Evolutionary conservation across 345 rosid species (phyloP), one percentile per base, ranked within the genome.

Genomic region (Eucalyptus polyanthemos): DNA sequence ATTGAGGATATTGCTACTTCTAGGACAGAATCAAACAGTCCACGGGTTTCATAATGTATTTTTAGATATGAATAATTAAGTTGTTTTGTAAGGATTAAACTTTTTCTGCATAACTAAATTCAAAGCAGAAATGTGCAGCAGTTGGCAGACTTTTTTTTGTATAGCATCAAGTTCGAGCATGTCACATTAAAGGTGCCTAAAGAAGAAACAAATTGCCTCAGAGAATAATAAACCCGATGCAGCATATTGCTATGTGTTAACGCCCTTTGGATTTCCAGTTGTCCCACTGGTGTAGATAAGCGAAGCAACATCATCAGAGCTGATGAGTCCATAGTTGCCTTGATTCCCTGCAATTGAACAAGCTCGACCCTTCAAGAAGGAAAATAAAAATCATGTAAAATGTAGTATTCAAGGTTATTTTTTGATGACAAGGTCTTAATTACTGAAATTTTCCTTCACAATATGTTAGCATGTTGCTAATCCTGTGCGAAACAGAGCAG

Each of bases 221-320:
- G 86, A 80, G 62, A 87, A 49, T 37, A 40, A 89, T 90, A 87
- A 87, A 97, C 99, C 99, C 95, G 98, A 92, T 97, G 99, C 91
- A 97, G 87, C 87, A 97, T 69, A 94, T 97, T 97, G 91, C 93
- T 92, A 92, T 97, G 99, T 9, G 99, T 97, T 90, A 97, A 97
- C 97, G 58, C 99, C 99, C 95, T 97, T 97, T 40, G 99, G 99
- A 91, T 97, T 95, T 86, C 97, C 97, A 44, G 98, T 95, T 90
- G 99, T 97, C 91, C 99, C 99, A 87, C 99, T 97, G 50, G 98
- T 97, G 91, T 97, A 97, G 37, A 95, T 91, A 87, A 97, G 93
- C 8, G 97, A 94, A 54, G 99, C 99, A 85, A 91, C 90, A 91
- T 97, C 96, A 89, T 97, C 94, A 88, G 96, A 91, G 89, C 90